phyloP scores from a whole-genome alignment of 1,139 yeast species.

The Kluyveromyces sp. region DNA sequence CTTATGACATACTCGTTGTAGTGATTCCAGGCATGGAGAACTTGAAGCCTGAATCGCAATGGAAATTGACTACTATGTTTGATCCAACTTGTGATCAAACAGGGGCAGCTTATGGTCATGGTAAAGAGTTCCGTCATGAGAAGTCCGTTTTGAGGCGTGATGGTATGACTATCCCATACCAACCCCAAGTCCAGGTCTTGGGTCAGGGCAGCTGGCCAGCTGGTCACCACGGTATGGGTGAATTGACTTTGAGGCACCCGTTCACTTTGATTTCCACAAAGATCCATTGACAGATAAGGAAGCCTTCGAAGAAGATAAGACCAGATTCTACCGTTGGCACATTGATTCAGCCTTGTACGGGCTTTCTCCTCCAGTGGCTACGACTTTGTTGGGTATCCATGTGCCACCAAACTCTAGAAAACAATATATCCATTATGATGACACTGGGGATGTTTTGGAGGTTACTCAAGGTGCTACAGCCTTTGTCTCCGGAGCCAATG shows the following conservation, averaged over 20 bases:
- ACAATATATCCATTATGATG: conserved; percentile 56
- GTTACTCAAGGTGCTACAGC: conserved; percentile 83
- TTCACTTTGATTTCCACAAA: conserved; percentile 73
- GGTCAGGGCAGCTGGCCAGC: conserved; percentile 74
- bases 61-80: conserved; percentile 61
- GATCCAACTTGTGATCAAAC: conserved; percentile 57
- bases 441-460: conserved; percentile 53
- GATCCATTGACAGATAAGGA: conserved; percentile 53
- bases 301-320: conserved; percentile 46
- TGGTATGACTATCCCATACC: conserved; percentile 68
- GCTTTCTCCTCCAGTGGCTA: conserved; percentile 75
- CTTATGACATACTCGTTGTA: conserved; percentile 61
- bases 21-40: conserved; percentile 64
- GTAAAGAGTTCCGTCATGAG: conserved; percentile 72
- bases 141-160: conserved; percentile 73
- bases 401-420: conserved; percentile 47
- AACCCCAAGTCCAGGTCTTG: conserved; percentile 83
- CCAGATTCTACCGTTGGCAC: conserved; percentile 89
- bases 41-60: conserved; percentile 66
- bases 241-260: conserved; percentile 71
- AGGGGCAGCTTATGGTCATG: conserved; percentile 70
- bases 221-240: conserved; percentile 62
- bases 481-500: conserved; percentile 72
- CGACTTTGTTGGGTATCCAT: conserved; percentile 72
- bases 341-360: conserved; percentile 84